A percentile compares a stretch with the other conserved stretches of the same genome.
Evolutionary conservation across 1,284 basidiomycete species (phyloP).

Genomic region (Takashimella koratensis): DNA sequence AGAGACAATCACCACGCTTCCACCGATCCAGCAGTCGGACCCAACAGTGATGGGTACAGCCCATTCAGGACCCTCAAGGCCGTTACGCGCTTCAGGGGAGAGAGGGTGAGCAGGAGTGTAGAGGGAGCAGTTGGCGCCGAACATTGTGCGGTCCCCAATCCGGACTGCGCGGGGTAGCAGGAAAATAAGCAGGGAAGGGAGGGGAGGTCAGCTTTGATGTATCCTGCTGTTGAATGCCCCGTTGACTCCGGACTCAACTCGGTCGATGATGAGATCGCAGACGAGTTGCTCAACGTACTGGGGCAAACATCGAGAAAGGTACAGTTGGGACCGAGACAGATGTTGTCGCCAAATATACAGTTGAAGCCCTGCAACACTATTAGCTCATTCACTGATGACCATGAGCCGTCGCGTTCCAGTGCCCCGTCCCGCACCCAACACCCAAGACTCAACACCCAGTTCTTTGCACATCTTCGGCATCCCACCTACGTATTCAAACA

Average conservation of each 20-base stretch:
- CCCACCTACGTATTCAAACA: slow-evolving; percentile 44
- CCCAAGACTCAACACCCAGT: no score
- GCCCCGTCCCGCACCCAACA: no score
- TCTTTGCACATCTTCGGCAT: no score
- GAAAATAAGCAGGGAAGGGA: no score
- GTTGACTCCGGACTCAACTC: no score
- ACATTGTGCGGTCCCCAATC: slow-evolving; percentile 45
- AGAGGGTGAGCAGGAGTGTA: slow-evolving; percentile 50
- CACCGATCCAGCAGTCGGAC: slow-evolving; percentile 52
- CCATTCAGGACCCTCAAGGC: slow-evolving; percentile 42
- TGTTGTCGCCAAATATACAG: slow-evolving; percentile 38
- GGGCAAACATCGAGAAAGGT: slow-evolving; percentile 48
- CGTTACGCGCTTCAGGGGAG: slow-evolving; percentile 46
- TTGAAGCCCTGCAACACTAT: slow-evolving; percentile 39
- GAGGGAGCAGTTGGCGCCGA: slow-evolving; percentile 47
- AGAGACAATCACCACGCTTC: slow-evolving; percentile 49
- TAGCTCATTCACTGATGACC: no score
- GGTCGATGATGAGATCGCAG: no score
- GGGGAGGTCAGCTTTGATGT: no score
- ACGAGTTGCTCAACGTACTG: no score
- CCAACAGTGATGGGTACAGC: slow-evolving; percentile 48
- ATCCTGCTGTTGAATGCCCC: no score
- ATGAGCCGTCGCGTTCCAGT: no score
- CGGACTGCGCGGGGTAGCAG: slow-evolving; percentile 35
- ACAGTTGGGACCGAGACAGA: slow-evolving; percentile 41